A percentile compares a stretch with the other conserved stretches of the same genome.
These are phyloP conservation scores for Somion occarium DNA, from an alignment of 1,284 basidiomycete species.

Conservation along the genomic window DNA sequence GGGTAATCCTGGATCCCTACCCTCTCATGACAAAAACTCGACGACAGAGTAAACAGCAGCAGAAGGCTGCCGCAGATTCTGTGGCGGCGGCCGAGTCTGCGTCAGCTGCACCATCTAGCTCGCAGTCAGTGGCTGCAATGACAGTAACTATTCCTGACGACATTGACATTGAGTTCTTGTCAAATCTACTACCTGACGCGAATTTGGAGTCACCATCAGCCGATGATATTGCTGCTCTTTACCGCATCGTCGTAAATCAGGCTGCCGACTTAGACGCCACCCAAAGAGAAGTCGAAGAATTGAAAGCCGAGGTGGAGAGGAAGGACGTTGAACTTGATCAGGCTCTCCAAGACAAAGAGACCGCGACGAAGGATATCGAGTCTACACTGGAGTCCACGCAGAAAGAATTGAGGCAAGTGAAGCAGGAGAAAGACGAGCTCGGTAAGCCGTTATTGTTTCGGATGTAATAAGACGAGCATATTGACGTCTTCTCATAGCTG, in stretches of 20 bases:
- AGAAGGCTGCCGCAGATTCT: slow-evolving; percentile 28
- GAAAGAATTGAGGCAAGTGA: slow-evolving; percentile 48
- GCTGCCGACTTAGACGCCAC: slow-evolving; percentile 46
- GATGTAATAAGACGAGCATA: background rate
- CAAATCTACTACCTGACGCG: slow-evolving; percentile 47
- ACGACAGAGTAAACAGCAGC: slow-evolving; percentile 38
- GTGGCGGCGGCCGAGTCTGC: slow-evolving; percentile 16
- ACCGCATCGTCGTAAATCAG: slow-evolving; percentile 56
- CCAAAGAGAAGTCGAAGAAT: slow-evolving; percentile 59
- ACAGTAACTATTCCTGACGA: slow-evolving; percentile 42
- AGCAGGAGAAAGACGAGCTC: slow-evolving; percentile 59
- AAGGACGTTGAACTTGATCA: slow-evolving; percentile 78
- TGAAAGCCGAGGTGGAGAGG: slow-evolving; percentile 55
- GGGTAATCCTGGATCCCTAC: slow-evolving; percentile 1
- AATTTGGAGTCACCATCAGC: slow-evolving; percentile 50
- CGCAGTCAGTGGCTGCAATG: slow-evolving; percentile 24
- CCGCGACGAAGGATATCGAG: slow-evolving; percentile 50
- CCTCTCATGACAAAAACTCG: slow-evolving; percentile 33
- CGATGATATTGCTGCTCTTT: slow-evolving; percentile 56
- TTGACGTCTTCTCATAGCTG: slow-evolving; percentile 32
- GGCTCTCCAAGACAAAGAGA: slow-evolving; percentile 69
- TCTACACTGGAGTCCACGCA: slow-evolving; percentile 42
- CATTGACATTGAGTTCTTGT: slow-evolving; percentile 55
- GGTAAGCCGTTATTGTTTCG: slow-evolving; percentile 39
- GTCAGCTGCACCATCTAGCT: slow-evolving; percentile 10